A percentile compares a stretch with the other conserved stretches of the same genome.
phyloP scores from a whole-genome alignment of 2,329 filamentous ascomycete species.

The Phialophora tarda region DNA sequence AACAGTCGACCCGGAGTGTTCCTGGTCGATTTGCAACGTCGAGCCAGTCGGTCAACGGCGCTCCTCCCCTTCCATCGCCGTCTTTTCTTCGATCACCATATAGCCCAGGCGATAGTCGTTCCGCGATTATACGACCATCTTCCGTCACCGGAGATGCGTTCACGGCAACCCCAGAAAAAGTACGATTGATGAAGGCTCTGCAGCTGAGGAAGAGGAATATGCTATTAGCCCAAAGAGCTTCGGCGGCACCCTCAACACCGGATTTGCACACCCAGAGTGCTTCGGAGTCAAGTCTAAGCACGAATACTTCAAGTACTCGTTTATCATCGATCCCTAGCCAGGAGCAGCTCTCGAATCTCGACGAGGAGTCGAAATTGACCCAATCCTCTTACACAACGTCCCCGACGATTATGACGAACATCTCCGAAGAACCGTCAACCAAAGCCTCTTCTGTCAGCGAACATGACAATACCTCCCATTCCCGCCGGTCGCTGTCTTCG shows the following conservation, averaged over 20 bases:
- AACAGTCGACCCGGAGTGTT: slow-evolving; percentile 53
- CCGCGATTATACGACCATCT: slow-evolving; percentile 26
- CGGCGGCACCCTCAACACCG: slow-evolving; percentile 11
- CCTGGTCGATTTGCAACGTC: slow-evolving; percentile 40
- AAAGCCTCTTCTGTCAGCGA: slow-evolving; percentile 44
- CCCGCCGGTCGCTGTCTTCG: slow-evolving; percentile 37
- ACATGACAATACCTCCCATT: slow-evolving; percentile 33
- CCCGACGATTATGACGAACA: slow-evolving; percentile 40
- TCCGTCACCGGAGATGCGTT: slow-evolving; percentile 42
- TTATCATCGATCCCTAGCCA: slow-evolving; percentile 29
- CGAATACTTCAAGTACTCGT: slow-evolving; percentile 15
- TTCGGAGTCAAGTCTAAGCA: slow-evolving; percentile 25
- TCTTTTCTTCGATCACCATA: slow-evolving; percentile 28
- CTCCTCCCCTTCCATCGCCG: slow-evolving; percentile 37
- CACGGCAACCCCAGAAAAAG: slow-evolving; percentile 79
- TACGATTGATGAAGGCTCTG: slow-evolving; percentile 90
- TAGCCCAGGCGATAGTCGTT: slow-evolving; percentile 30
- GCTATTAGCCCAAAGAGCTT: slow-evolving; percentile 41
- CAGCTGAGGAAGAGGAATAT: slow-evolving; percentile 86
- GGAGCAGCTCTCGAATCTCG: slow-evolving; percentile 32
- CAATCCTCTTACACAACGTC: slow-evolving; percentile 42
- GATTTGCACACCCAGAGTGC: slow-evolving; percentile 22
- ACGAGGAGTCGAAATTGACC: slow-evolving; percentile 39
- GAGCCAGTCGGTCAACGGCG: slow-evolving; percentile 24
- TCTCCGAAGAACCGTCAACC: slow-evolving; percentile 43